Evolutionary conservation across 371 early-diverging fungal species (phyloP).

Genomic region (Mucor indicus): DNA sequence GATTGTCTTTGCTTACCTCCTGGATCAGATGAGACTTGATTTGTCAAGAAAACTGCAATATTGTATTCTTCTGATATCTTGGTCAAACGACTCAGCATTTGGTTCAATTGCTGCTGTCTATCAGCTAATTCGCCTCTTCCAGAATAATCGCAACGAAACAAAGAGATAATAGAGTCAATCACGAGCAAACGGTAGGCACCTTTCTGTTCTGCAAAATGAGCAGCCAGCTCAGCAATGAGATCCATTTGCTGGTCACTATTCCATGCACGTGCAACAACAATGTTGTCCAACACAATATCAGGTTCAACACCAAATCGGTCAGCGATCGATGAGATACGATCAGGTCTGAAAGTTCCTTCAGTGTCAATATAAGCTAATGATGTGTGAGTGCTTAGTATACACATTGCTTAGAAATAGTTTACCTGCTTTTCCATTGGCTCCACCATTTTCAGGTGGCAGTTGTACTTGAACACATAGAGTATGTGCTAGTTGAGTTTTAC

Average conservation of each 20-base stretch:
- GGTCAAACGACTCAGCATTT: constrained; percentile 74
- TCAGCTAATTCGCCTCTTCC: constrained; percentile 90
- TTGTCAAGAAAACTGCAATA: constrained; percentile 86
- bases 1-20: constrained; percentile 36
- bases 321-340: constrained; percentile 72
- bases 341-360: constrained; percentile 81
- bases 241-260: constrained; percentile 87
- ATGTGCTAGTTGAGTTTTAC: constrained; percentile 80
- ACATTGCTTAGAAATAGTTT: background rate
- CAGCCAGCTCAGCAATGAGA: constrained; percentile 65
- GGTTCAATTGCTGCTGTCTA: constrained; percentile 85
- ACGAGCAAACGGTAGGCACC: constrained; percentile 68
- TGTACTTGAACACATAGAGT: constrained; percentile 81
- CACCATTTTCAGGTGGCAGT: constrained; percentile 59
- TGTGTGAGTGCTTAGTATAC: constrained; percentile 3
- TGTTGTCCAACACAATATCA: constrained; percentile 64
- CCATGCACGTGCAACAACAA: constrained; percentile 74
- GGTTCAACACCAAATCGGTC: constrained; percentile 72
- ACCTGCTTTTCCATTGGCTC: constrained; percentile 67
- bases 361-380: constrained; percentile 79
- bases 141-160: constrained; percentile 76
- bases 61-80: constrained; percentile 88
- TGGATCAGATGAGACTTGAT: constrained; percentile 68
- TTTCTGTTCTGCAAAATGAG: constrained; percentile 72
- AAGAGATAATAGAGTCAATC: constrained; percentile 77